These are phyloP conservation scores for Cercospora sp. DNA, from an alignment of 2,329 filamentous ascomycete species.

Conservation along the genomic window DNA sequence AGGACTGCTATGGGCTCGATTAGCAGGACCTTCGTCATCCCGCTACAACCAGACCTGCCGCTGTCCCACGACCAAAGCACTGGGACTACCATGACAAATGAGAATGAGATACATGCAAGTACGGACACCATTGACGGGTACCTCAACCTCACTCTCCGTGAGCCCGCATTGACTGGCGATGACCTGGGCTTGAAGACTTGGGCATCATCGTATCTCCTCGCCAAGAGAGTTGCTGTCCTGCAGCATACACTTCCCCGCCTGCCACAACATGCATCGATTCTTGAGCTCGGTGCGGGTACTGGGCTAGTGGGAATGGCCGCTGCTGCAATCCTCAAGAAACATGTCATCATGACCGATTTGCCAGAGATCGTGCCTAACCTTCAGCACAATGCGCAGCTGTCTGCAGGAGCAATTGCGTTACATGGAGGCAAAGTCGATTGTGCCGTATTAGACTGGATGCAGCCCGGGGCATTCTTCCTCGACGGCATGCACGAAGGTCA, in stretches of 20 bases:
- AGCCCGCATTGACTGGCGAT: conserved; percentile 85
- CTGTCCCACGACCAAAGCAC: conserved; percentile 19
- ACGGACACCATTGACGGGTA: conserved; percentile 32
- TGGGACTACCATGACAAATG: conserved; percentile 19
- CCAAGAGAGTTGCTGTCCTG: conserved; percentile 62
- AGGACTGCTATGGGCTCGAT: conserved; percentile 67
- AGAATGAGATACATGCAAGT: not conserved
- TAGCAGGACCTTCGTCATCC: conserved; percentile 60
- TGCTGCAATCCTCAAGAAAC: conserved; percentile 66
- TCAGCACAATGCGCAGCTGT: conserved; percentile 67
- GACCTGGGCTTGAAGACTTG: conserved; percentile 92
- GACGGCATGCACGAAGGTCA: conserved; percentile 15
- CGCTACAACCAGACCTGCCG: conserved; percentile 22
- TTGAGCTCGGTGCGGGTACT: conserved; percentile 88
- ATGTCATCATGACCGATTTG: conserved; percentile 77
- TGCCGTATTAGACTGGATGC: conserved; percentile 71
- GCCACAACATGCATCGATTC: conserved; percentile 38
- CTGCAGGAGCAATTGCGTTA: conserved; percentile 56
- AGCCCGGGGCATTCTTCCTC: conserved; percentile 49
- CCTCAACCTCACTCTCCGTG: conserved; percentile 71
- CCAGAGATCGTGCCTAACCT: conserved; percentile 82
- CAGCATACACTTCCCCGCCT: conserved; percentile 22
- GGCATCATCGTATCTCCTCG: conserved; percentile 85
- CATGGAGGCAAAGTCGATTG: conserved; percentile 60
- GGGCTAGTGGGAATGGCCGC: conserved; percentile 87